Conservation (phyloP, 176 grass and related monocot species). For the Dactylis glomerata region DNA sequence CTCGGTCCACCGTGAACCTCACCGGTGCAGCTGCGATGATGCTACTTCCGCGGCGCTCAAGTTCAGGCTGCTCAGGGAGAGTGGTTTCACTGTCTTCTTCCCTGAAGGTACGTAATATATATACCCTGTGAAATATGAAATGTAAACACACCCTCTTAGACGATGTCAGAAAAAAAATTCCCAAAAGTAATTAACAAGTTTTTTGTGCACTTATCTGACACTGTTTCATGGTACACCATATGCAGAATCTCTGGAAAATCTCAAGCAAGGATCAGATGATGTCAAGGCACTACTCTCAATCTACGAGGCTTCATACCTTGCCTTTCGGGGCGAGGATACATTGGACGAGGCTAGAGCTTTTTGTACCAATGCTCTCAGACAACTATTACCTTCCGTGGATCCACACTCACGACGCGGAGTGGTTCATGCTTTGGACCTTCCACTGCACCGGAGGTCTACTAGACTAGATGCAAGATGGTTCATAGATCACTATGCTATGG, state of each 20-base stretch:
- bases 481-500: conserved; percentile 37
- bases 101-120: conserved; percentile 20
- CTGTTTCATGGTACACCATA: background rate
- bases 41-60: conserved; percentile 16
- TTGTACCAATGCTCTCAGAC: background rate
- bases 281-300: conserved; percentile 25
- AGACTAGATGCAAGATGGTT: conserved; percentile 40
- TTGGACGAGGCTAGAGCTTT: conserved; percentile 31
- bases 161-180: too few relatives aligned
- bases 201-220: background rate
- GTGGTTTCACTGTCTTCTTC: conserved; percentile 14
- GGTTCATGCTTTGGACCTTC: conserved; percentile 29
- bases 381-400: background rate
- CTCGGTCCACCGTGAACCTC: background rate
- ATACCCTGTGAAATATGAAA: too few relatives aligned
- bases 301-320: too few relatives aligned
- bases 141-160: too few relatives aligned
- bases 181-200: too few relatives aligned
- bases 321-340: conserved; percentile 5
- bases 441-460: conserved; percentile 35
- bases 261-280: background rate
- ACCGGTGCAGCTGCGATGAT: background rate
- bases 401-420: background rate
- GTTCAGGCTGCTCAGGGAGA: conserved; percentile 50
- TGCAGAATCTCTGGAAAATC: background rate